Percentiles rank a stretch among this genome's conserved stretches.
These are phyloP conservation scores for Claviceps fusiformis DNA, from an alignment of 2,329 filamentous ascomycete genomes.

Conservation along the genomic window DNA sequence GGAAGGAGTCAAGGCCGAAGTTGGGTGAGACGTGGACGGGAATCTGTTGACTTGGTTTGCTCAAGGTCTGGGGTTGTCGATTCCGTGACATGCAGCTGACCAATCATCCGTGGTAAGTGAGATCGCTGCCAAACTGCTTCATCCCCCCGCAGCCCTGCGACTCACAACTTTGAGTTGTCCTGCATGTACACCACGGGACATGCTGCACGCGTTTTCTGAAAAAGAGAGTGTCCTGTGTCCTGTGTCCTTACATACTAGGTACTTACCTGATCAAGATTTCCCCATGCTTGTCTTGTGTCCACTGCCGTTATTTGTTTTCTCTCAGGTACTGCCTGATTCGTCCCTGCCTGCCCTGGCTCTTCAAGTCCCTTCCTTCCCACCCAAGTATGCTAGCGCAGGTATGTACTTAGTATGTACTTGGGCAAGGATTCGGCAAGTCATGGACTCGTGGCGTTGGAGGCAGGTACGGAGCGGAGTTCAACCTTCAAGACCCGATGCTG, in stretches of 20 bases:
- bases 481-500: slow-evolving; percentile 1
- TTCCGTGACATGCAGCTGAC: not conserved
- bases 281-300: too few relatives aligned
- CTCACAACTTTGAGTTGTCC: not conserved
- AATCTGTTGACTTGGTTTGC: not conserved
- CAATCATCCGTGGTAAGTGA: not conserved
- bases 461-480: slow-evolving; percentile 1
- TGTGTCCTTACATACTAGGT: too few relatives aligned
- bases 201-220: not conserved
- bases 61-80: slow-evolving; percentile 1
- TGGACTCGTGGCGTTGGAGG: not conserved
- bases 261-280: too few relatives aligned
- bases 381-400: not conserved
- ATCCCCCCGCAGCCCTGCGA: not conserved
- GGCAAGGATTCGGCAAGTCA: not conserved
- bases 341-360: not conserved
- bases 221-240: too few relatives aligned
- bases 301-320: too few relatives aligned
- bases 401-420: not conserved
- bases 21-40: not conserved
- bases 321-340: not conserved
- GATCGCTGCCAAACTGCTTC: not conserved
- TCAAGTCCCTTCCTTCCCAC: not conserved
- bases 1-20: slow-evolving; percentile 1
- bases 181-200: not conserved